Base-by-base conservation (phyloP, 2,329 filamentous ascomycete genomes). In the Zalaria sp. region DNA sequence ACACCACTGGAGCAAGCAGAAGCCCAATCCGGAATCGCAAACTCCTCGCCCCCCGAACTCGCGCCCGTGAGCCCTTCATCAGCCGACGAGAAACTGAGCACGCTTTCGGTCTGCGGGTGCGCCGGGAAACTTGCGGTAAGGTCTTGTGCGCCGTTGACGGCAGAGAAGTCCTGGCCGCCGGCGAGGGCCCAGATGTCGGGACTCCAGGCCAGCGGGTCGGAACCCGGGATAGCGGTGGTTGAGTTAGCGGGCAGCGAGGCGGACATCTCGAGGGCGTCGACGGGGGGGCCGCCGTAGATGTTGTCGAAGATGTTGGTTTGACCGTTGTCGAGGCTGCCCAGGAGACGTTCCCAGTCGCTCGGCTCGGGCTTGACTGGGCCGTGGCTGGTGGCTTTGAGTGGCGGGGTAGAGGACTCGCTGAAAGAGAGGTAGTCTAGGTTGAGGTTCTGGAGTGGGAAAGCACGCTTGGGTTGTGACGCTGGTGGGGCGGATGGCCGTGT, bases 291-390 rank as follows among this genome's bases (percentile, higher is more conserved):
- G 32, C 82, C 83, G 50, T 87, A 87, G 42, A 86, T 85, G 34
- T 79, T 80, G 54, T 86, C 81, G 59, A 85, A 91, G n/a, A 93
- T 81, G 54, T 89, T 93, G 41, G 79, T 76, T 49, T 81, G 73
- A 1, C 84, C 84, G 31, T 79, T 79, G 51, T 93, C 86, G 57
- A 93, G 77, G 25, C 80, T 81, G 3, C 81, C 79, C 2, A 93
- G 70, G 0, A 93, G 69, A 2, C 80, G 77, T 58, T 93, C 86
- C 87, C 86, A 93, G 51, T 91, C 84, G 0, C 77, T 69, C 8
- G 55, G 53, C 25, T 58, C 53, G 26, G 55, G 49, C 41, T 59
- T 60, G 42, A 56, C 47, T 18, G 18, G 18, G 18, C 18, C 18
- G 18, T 18, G 18, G 18, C 18, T 18, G 47, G 53, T 49, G 49